Evolutionary conservation across 371 early-diverging fungal genomes (phyloP).

Genomic region (Rhizopus delemar): DNA sequence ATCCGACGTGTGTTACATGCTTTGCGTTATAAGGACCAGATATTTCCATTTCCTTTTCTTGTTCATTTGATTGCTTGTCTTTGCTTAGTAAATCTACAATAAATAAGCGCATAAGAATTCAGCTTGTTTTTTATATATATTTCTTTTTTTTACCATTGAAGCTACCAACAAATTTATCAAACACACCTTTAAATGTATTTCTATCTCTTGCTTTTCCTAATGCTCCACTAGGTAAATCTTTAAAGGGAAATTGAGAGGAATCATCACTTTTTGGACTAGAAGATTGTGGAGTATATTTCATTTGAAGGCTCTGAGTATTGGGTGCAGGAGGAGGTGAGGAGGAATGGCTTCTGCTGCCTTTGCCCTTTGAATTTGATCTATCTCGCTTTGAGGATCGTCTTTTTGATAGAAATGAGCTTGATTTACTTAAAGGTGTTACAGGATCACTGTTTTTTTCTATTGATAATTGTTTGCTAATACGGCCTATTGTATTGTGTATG

Average conservation of each 20-base stretch:
- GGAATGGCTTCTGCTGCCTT: slow-evolving; percentile 17
- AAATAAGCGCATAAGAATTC: not conserved
- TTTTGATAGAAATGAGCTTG: slow-evolving; percentile 32
- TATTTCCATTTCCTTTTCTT: slow-evolving; percentile 81
- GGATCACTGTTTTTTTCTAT: slow-evolving; percentile 1
- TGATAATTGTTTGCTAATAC: slow-evolving; percentile 3
- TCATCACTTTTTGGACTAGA: slow-evolving; percentile 33
- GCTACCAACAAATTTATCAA: slow-evolving; percentile 65
- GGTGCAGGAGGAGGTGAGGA: slow-evolving; percentile 33
- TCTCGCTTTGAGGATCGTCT: slow-evolving; percentile 38
- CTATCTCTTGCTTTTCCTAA: slow-evolving; percentile 49
- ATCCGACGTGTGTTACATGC: slow-evolving; percentile 94
- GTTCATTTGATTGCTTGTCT: slow-evolving; percentile 39
- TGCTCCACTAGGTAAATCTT: slow-evolving; percentile 27
- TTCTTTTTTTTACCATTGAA: slow-evolving; percentile 45
- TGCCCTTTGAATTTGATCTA: slow-evolving; percentile 26
- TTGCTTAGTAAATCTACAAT: slow-evolving; percentile 62
- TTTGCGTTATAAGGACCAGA: slow-evolving; percentile 96
- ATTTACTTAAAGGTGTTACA: slow-evolving; percentile 9
- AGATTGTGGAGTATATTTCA: slow-evolving; percentile 18
- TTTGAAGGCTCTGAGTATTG: slow-evolving; percentile 12
- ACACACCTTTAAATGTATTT: slow-evolving; percentile 66
- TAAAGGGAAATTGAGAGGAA: slow-evolving; percentile 20
- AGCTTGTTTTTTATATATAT: too few relatives aligned
- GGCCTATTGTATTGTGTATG: not conserved